Evolutionary conservation across 129 eudicot genomes (phyloP).

Genomic region (Flaveria bidentis): DNA sequence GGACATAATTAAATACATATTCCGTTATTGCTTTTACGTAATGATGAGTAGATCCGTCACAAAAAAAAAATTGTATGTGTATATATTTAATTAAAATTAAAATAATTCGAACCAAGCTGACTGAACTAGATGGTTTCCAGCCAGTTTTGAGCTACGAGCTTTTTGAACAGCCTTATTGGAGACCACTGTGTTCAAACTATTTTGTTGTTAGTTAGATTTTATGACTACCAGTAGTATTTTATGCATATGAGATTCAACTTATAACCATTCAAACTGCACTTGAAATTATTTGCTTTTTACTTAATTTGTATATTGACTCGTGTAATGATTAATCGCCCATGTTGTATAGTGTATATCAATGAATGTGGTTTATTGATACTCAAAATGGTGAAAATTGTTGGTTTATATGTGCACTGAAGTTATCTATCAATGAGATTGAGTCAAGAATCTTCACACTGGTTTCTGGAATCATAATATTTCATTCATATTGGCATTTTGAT

Average conservation of each 20-base stretch:
- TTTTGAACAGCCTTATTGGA: too few relatives aligned
- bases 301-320: not conserved
- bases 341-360: not conserved
- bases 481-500: not conserved
- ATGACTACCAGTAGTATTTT: not conserved
- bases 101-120: too few relatives aligned
- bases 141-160: too few relatives aligned
- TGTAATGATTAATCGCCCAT: not conserved
- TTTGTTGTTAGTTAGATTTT: not conserved
- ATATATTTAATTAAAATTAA: too few relatives aligned
- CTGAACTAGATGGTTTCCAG: too few relatives aligned
- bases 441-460: not conserved
- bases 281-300: not conserved
- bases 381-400: not conserved
- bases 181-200: too few relatives aligned
- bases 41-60: too few relatives aligned
- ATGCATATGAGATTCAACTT: too few relatives aligned
- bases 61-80: too few relatives aligned
- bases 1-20: too few relatives aligned
- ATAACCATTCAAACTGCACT: not conserved
- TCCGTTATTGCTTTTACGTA: too few relatives aligned
- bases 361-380: conserved; percentile 21
- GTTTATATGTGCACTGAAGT: not conserved
- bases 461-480: not conserved
- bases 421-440: not conserved